These are phyloP conservation scores for Nicotiana obtusifolia DNA, from an alignment of 257 asterid species.

Conservation along the genomic window DNA sequence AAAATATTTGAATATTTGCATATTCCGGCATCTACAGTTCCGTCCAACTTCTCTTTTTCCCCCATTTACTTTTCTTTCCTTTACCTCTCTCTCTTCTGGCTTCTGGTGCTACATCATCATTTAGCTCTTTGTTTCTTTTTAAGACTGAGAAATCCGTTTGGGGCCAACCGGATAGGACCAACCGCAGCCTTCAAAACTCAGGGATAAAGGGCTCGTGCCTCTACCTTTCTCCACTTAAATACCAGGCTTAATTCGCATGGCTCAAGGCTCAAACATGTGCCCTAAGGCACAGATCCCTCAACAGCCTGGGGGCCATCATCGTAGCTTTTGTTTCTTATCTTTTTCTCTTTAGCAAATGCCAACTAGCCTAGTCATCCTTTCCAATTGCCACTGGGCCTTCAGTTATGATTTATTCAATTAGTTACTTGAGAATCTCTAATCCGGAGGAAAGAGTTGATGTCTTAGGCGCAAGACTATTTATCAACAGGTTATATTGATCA, in stretches of 20 bases:
- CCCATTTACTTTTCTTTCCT: neutral
- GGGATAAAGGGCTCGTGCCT: too few relatives aligned
- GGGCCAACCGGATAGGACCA: too few relatives aligned
- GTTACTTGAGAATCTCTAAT: neutral
- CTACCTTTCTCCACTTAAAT: too few relatives aligned
- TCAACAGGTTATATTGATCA: neutral
- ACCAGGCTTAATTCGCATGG: too few relatives aligned
- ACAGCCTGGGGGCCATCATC: neutral
- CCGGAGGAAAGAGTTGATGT: neutral
- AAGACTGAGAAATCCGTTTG: too few relatives aligned
- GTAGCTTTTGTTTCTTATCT: neutral
- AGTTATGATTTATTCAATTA: neutral
- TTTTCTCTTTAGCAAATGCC: neutral
- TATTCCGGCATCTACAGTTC: neutral
- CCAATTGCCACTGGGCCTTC: neutral
- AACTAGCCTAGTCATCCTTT: neutral
- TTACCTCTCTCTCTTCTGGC: neutral
- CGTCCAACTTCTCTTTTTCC: neutral
- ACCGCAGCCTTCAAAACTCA: too few relatives aligned
- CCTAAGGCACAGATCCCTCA: too few relatives aligned
- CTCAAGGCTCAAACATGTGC: too few relatives aligned
- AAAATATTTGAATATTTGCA: too few relatives aligned
- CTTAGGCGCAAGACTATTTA: neutral
- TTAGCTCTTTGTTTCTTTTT: neutral
- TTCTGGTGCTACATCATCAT: neutral